Base-by-base conservation (phyloP, 1,284 basidiomycete genomes). In the Fomitopsis betulina region DNA sequence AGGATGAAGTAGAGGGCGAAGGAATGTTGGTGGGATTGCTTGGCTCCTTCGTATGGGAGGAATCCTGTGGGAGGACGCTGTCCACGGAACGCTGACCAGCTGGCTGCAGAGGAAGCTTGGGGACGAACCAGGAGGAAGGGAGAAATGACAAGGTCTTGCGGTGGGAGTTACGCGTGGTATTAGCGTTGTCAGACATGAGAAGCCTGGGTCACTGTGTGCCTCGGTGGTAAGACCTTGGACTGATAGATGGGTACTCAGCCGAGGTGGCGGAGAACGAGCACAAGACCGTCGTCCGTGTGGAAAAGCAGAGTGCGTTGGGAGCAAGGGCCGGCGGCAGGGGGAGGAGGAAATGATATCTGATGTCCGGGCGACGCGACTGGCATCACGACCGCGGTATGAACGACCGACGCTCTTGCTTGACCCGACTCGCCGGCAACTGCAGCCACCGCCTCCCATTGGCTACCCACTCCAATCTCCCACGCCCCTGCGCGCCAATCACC, bases 1-100 rank as follows among this genome's bases (percentile, higher is more conserved):
- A 56, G 45, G 38, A 58, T 40, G 45, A 55, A 56, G 60, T 27
- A 59, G 54, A 25, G 50, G 55, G 39, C 62, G 59, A 17, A 63
- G 58, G 23, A 62, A 60, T 47, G 52, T 50, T 50, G 13, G 57
- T 1, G 56, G 63, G 15, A 58, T 57, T 53, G 56, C 50, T 21
- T 60, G 58, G 35, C 35, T 50, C 30, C 43, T 54, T 39, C 53
- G 60, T 3, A 54, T 52, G 8, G 7, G 39, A 32, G 37, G 54
- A 15, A 25, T 17, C 12, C 35, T 37, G 35, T 35, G 49, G 49
- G 19, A 27, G 27, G 21, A 42, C 40, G n/a, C 40, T 55, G 27
- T 40, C 21, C 1, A 40, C 9, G 23, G 53, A 45, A 19, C 21
- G 56, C 37, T 40, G 58, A 35, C 25, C 54, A 19, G 25, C 27